Evolutionary conservation across 768 basidiomycete genomes (phyloP), one percentile per base, ranked within the genome.

Genomic region (Boletus edulis): DNA sequence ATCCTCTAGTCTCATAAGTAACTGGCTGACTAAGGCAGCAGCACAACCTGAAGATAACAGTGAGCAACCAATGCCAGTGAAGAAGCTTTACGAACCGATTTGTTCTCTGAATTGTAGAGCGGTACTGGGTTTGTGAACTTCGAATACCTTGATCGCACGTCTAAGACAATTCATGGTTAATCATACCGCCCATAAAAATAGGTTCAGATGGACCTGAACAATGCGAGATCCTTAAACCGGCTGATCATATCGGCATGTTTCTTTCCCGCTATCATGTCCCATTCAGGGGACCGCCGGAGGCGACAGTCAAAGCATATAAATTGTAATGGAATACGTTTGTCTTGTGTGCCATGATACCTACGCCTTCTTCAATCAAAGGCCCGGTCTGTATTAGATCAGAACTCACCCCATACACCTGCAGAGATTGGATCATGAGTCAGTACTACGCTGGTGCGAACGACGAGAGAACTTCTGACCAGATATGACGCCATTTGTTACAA

Each of bases 251-350:
- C 72, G 12, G 68, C 67, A 61, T 85, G 84, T 35, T 83, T 66
- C 57, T 80, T 78, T 38, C 77, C 72, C 52, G 82, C 78, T 62
- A 90, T 85, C 17, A 91, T 73, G 43, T 85, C 81, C 86, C 88
- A 91, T 55, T 82, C 83, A 38, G 77, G 70, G 60, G 89, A 87
- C 13, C 76, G 78, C 46, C 77, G 81, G 44, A 88, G 75, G 34
- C 88, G 84, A 67, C 91, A 93, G 60, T 88, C 84, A 68, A 91
- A 87, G 71, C 90, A 93, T 29, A 79, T 63, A 58, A 89, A 91
- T 54, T 76, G 73, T 0, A 67, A 51, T 3, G 87, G 89, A 41
- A 91, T 72, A 13, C 84, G 80, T 24, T 65, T 58, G 59, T 90
- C 89, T 22, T 76, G 65, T 4, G 68, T 68, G 6, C 81, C 79